Evolutionary conservation across 139 green algal species (phyloP), one percentile per base, ranked within the genome.

Genomic region (Micromonas commoda): DNA sequence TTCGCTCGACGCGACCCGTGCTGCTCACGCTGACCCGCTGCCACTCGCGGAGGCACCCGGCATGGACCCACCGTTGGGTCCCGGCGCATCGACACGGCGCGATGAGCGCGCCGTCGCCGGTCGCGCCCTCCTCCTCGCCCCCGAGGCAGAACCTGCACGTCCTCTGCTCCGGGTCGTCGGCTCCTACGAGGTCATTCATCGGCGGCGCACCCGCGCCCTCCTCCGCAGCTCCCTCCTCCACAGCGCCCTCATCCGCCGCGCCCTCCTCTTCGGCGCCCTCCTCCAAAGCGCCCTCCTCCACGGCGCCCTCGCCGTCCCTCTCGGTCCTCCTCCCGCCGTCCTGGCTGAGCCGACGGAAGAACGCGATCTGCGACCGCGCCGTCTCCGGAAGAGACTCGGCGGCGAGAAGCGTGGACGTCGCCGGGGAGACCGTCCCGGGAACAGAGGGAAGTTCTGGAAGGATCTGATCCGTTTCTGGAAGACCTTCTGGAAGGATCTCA

Each of bases 111-210:
- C 35, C 35, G 20, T 23, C 16, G 24, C 37, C 71, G 3, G 0
- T 1, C 4, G 3, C 20, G 20, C 33, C 35, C 2, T 39, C 16
- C 23, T 65, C 71, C 1, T 34, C 2, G 21, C 6, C 20, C 5
- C 23, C 66, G 64, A 81, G 71, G 9, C 77, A 81, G 57, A 76
- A 81, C 0, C 77, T 45, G 64, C 77, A 81, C 2, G 69, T 51
- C 20, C n/a, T 20, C n/a, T 53, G 29, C 0, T 26, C 64, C 21
- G 31, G 38, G 38, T 67, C 37, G 63, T 67, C 33, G 66, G 9
- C n/a, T n/a, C n/a, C n/a, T n/a, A n/a, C n/a, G n/a, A n/a, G n/a
- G n/a, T n/a, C n/a, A n/a, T n/a, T n/a, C n/a, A n/a, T n/a, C n/a
- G n/a, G n/a, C n/a, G n/a, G n/a, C n/a, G n/a, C n/a, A n/a, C n/a